phyloP scores from a whole-genome alignment of 2,329 filamentous ascomycete species.

The Davidsoniella eucalypti region DNA sequence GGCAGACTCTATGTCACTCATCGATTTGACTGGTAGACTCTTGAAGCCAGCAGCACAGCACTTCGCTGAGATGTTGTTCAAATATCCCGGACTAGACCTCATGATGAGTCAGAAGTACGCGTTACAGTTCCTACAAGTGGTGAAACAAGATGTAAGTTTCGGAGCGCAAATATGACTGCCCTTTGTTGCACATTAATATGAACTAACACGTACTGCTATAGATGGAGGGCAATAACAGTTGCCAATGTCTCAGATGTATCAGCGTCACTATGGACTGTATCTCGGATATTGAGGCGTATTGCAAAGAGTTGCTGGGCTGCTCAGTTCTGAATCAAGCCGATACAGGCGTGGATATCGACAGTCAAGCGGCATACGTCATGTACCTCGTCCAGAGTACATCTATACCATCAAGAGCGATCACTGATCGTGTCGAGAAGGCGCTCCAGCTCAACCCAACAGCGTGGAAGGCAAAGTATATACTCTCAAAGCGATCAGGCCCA shows the following conservation, averaged over 20 bases:
- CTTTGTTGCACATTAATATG: too few relatives aligned
- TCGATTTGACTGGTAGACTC: background rate
- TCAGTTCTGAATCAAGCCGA: background rate
- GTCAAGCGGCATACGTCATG: conserved; percentile 4
- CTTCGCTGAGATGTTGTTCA: conserved; percentile 2
- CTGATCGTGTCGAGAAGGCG: background rate
- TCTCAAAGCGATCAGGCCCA: background rate
- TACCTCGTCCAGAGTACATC: background rate
- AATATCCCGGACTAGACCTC: background rate
- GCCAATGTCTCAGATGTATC: too few relatives aligned
- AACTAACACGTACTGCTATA: too few relatives aligned
- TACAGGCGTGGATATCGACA: background rate
- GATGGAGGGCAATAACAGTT: too few relatives aligned
- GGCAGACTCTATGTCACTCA: too few relatives aligned
- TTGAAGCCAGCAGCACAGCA: conserved; percentile 6
- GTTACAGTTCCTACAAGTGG: background rate
- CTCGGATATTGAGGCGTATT: too few relatives aligned
- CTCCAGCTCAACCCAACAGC: background rate
- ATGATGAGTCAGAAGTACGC: background rate
- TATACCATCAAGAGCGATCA: background rate
- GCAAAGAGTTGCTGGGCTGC: background rate
- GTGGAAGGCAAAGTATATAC: background rate
- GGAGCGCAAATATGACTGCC: too few relatives aligned
- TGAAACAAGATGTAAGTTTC: too few relatives aligned
- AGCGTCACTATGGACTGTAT: too few relatives aligned